A percentile compares a stretch with the other conserved stretches of the same genome.
Conservation (phyloP, 2,329 filamentous ascomycete genomes). For the Teratosphaeriaceae sp. region DNA sequence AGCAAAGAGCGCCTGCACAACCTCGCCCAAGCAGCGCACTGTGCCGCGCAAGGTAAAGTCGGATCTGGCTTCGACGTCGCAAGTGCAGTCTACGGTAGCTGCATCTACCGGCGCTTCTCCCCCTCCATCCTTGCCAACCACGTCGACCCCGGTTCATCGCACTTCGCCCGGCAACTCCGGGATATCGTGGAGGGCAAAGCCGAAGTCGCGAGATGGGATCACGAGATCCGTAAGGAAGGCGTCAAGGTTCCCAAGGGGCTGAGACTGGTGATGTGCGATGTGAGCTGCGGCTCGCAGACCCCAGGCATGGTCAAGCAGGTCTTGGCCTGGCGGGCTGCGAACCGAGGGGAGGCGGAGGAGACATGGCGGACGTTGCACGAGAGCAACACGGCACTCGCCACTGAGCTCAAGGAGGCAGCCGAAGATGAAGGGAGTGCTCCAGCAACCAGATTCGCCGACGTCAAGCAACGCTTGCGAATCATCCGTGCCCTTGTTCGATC, state of each 20-base stretch:
- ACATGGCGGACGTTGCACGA: conserved; percentile 72
- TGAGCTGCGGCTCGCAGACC: conserved; percentile 88
- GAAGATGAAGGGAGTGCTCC: conserved; percentile 41
- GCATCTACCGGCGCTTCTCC: conserved; percentile 87
- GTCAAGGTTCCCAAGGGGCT: conserved; percentile 67
- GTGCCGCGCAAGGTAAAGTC: conserved; percentile 92
- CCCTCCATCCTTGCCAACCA: conserved; percentile 63
- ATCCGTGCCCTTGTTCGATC: conserved; percentile 59
- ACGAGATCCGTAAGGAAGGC: conserved; percentile 62
- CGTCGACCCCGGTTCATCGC: conserved; percentile 57
- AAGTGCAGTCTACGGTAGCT: conserved; percentile 85
- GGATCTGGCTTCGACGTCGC: conserved; percentile 95
- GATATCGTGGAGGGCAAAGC: conserved; percentile 57
- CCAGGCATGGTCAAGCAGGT: conserved; percentile 95
- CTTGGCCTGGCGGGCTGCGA: conserved; percentile 67
- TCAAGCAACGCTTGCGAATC: conserved; percentile 45
- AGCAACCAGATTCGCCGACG: conserved; percentile 38
- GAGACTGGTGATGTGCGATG: conserved; percentile 86
- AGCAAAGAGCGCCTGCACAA: conserved; percentile 71
- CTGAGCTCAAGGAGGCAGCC: conserved; percentile 51
- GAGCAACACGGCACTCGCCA: conserved; percentile 65
- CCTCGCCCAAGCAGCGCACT: conserved; percentile 87
- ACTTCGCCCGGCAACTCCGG: conserved; percentile 61
- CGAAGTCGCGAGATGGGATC: conserved; percentile 61
- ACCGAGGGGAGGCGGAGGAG: conserved; percentile 55